Percentiles rank a stretch among this genome's conserved stretches.
phyloP scores from a whole-genome alignment of 2,329 filamentous ascomycete genomes.

The Malbranchea cinnamomea region DNA sequence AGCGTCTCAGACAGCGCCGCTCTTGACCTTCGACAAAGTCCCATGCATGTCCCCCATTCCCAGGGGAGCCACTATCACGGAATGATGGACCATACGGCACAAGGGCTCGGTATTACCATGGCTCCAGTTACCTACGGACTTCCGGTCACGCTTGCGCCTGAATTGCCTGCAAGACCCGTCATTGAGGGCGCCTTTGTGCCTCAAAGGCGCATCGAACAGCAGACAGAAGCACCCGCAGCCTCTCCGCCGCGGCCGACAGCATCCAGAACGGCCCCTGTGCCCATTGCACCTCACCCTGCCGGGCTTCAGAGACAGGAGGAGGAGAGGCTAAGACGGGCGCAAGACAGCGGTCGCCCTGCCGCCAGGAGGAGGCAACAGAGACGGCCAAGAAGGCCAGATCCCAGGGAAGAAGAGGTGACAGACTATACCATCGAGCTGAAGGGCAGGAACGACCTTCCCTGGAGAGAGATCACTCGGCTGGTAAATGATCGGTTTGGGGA shows the following conservation, averaged over 20 bases:
- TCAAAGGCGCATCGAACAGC: slow-evolving; percentile 12
- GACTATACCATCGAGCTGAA: slow-evolving; percentile 24
- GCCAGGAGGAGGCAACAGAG: slow-evolving; percentile 15
- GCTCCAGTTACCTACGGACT: slow-evolving; percentile 1
- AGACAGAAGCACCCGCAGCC: slow-evolving; percentile 14
- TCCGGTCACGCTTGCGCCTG: slow-evolving; percentile 2
- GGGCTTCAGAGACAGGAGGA: slow-evolving; percentile 25
- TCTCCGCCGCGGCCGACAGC: slow-evolving; percentile 6
- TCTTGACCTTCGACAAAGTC: slow-evolving; percentile 16
- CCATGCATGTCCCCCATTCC: slow-evolving; percentile 22
- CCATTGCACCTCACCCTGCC: slow-evolving; percentile 25
- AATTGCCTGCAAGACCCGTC: slow-evolving; percentile 8
- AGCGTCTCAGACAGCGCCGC: slow-evolving; percentile 24
- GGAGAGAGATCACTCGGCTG: slow-evolving; percentile 24
- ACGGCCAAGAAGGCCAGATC: slow-evolving; percentile 11
- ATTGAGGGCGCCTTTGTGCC: slow-evolving; percentile 13
- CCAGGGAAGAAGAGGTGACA: slow-evolving; percentile 26
- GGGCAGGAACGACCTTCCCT: slow-evolving; percentile 22
- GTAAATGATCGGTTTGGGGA: slow-evolving; percentile 23
- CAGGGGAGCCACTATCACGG: slow-evolving; percentile 22
- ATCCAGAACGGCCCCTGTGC: slow-evolving; percentile 16
- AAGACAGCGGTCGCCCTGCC: slow-evolving; percentile 13
- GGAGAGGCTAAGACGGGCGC: slow-evolving; percentile 18
- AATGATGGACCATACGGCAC: slow-evolving; percentile 16
- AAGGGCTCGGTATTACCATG: slow-evolving; percentile 7